These are phyloP conservation scores for Colletotrichum echinochloae DNA, from an alignment of 2,329 filamentous ascomycete species.

Conservation along the genomic window DNA sequence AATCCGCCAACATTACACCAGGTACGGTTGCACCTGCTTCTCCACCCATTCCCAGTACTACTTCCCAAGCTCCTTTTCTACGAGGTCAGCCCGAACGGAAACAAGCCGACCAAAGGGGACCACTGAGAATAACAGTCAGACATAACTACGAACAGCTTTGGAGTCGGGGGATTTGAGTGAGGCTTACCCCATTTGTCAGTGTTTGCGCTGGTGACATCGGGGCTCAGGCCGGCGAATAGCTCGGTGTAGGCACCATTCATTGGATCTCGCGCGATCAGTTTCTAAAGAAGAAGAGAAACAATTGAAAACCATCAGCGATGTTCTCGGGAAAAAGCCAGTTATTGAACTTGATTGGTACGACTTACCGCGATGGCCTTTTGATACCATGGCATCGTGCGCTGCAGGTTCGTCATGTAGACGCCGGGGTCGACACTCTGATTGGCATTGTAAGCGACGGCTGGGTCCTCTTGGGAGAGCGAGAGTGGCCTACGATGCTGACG, in stretches of 20 bases:
- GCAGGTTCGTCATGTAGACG: slow-evolving; percentile 31
- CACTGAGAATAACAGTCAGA: slow-evolving; percentile 14
- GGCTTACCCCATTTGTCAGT: slow-evolving; percentile 47
- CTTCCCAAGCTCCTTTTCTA: slow-evolving; percentile 21
- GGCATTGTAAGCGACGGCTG: background rate
- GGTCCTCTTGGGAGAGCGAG: background rate
- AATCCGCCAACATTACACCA: background rate
- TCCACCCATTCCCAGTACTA: slow-evolving; percentile 41
- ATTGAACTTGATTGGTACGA: fast-evolving
- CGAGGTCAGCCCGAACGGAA: slow-evolving; percentile 17
- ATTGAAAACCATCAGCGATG: background rate
- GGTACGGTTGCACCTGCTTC: slow-evolving; percentile 29
- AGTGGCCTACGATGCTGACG: slow-evolving; percentile 6
- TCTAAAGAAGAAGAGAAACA: slow-evolving; percentile 11
- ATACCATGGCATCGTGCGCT: slow-evolving; percentile 18
- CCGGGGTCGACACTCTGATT: slow-evolving; percentile 30
- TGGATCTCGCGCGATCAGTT: slow-evolving; percentile 42
- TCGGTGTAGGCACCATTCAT: slow-evolving; percentile 56
- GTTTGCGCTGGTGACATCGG: slow-evolving; percentile 50
- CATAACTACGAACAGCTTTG: background rate
- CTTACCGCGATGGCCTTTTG: slow-evolving; percentile 10
- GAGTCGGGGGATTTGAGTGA: background rate
- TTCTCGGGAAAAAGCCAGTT: too few species aligned
- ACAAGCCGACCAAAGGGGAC: slow-evolving; percentile 27
- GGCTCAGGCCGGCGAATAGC: slow-evolving; percentile 54